Evolutionary conservation across 1,284 basidiomycete genomes (phyloP), one percentile per base, ranked within the genome.

Genomic region (Puccinia triticina): DNA sequence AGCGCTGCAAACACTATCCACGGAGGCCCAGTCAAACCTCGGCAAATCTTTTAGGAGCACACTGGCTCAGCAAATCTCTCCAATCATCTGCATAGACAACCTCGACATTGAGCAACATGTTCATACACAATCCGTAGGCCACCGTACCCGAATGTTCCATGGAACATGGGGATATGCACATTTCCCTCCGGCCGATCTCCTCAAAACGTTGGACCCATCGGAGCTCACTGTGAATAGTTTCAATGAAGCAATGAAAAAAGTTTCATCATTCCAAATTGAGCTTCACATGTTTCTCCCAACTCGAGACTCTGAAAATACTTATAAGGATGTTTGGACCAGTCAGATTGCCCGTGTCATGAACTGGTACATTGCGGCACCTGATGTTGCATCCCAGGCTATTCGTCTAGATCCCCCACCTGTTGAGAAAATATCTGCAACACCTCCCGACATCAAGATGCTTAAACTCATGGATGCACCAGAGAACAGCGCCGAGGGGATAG

Each of bases 391-490:
- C n/a, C n/a, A n/a, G n/a, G n/a, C n/a, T n/a, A n/a, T n/a, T n/a
- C n/a, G n/a, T n/a, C n/a, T n/a, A n/a, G n/a, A n/a, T n/a, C n/a
- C n/a, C n/a, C n/a, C n/a, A n/a, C n/a, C n/a, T n/a, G n/a, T n/a
- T n/a, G n/a, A n/a, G n/a, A n/a, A n/a, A n/a, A n/a, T n/a, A n/a
- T n/a, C n/a, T n/a, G n/a, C n/a, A n/a, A 26, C 2, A 3, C 3
- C 21, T 3, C 57, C 74, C 1, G 23, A 43, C 26, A 61, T 76
- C 37, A 21, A 43, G 12, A 76, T 76, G 74, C 59, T 76, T 12
- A 61, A 76, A 18, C 32, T 76, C 12, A 76, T 76, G 74, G 74
- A 76, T 16, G 55, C 74, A 3, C 53, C 74, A 11, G 40, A 76
- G 5, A 76, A 76, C 12, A 61, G 55, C 8, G 55, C 74, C 14